Base-by-base conservation (phyloP, 2,329 filamentous ascomycete genomes). In the Clarireedia hainanense region DNA sequence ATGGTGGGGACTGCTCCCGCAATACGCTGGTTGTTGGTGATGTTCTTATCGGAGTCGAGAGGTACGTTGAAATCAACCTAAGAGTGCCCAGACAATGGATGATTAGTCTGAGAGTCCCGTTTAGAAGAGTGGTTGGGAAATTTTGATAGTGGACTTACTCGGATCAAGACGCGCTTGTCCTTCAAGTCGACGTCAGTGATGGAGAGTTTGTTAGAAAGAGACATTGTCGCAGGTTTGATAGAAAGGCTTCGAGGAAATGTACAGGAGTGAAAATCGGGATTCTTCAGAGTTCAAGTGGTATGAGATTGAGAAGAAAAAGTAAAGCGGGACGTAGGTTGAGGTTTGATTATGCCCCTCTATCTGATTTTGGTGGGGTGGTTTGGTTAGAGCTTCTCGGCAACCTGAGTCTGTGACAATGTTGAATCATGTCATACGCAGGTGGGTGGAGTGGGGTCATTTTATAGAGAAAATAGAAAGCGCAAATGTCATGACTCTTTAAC, bases 1-100 rank as follows among this genome's bases (percentile, higher is more conserved):
- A 96, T 96, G 68, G 91, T 95, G 68, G 91, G 91, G 63, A 96
- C 77, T 69, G 94, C 94, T 70, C 94, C 95, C 69, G 90, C 91
- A 70, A 99, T 99, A 74, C 94, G 91, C 80, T 99, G 94, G 76
- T 86, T 90, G 84, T 99, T 99, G 74, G 94, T 97, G 74, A 99
- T 84, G 56, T 95, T 91, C 79, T 91, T 95, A 72, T 94, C 80
- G 65, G 79, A 83, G 72, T 99, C 91, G 70, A 99, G 90, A 63
- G 94, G 94, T 57, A 99, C 95, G 76, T 99, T 99, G 86, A 99
- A 99, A 83, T 99, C 94, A 74, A 99, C 92, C 91, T 96, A 69
- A 51, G 43, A 48, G 37, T 9, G 53, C 36, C 36, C 10, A 43
- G 27, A 17, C 50, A 48, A 24, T 15, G 52, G 20, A 20, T 20